Base-by-base conservation (phyloP, 208 protist genomes). In the Chromosphaera perkinsii region DNA sequence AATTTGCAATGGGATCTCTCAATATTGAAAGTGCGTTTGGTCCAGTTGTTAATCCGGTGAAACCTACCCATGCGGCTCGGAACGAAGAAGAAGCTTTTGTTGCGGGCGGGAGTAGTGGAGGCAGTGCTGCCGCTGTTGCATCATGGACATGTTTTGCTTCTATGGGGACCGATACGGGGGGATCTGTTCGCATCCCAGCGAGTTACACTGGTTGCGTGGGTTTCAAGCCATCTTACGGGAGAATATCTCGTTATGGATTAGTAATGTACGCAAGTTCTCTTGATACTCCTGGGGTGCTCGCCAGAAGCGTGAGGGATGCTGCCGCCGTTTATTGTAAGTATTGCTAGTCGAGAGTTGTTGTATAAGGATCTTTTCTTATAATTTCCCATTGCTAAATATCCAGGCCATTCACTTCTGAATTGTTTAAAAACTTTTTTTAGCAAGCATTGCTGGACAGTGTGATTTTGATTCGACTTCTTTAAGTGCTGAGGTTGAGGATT, bases 211-310 rank as follows among this genome's bases (percentile, higher is more conserved):
- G 69, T 4, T 22, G 72, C 10, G 67, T 76, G 1, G 75, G 75
- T 5, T 32, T 72, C 12, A 79, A 79, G 58, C 75, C 75, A 1
- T 64, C 63, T 36, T 76, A 79, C 52, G 75, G 75, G 2, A 27
- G 49, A 2, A n/a, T 76, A 20, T 75, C 68, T 1, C 60, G 75
- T 0, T 35, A 61, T 39, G 75, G 75, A 22, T 57, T 79, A 7
- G 37, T 75, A 12, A 29, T 58, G 1, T 79, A 76, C 47, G 69
- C 49, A 9, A 56, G 32, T 22, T 74, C 68, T 12, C 60, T 78
- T 17, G 73, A 73, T 47, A 66, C 52, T 35, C 73, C 73, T 33
- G 55, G 47, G 10, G 40, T 78, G 22, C 20, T 78, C 3, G 51
- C 66, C 20, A 58, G 22, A 7, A 51, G 48, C 37, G 57, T 73